Evolutionary conservation across 2,329 filamentous ascomycete species (phyloP).

Genomic region (Gaeumannomyces tritici): DNA sequence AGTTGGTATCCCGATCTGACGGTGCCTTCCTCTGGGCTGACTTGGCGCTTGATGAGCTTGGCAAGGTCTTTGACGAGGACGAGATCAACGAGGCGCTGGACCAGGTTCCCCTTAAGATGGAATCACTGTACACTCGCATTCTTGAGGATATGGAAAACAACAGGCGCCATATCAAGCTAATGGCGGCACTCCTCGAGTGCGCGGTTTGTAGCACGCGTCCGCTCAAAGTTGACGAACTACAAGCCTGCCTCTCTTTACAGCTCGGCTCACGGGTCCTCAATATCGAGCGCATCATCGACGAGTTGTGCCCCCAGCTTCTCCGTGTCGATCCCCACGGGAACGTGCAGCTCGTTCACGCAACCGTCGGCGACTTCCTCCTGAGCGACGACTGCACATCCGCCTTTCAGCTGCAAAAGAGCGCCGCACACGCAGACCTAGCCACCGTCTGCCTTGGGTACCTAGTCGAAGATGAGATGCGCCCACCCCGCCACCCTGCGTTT

Average conservation of each 20-base stretch:
- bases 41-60: constrained; percentile 21
- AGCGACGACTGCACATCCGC: constrained; percentile 12
- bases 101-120: constrained; percentile 23
- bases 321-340: constrained; percentile 19
- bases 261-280: too few species aligned
- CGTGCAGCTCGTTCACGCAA: constrained; percentile 27
- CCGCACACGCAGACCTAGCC: constrained; percentile 21
- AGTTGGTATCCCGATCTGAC: constrained; percentile 22
- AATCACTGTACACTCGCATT: constrained; percentile 20
- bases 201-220: constrained; percentile 13
- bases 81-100: constrained; percentile 21
- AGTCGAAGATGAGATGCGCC: constrained; percentile 21
- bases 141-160: constrained; percentile 19
- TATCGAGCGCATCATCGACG: constrained; percentile 12
- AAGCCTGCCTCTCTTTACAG: not conserved
- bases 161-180: constrained; percentile 12
- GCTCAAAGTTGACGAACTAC: constrained; percentile 14
- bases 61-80: constrained; percentile 15
- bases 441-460: constrained; percentile 23
- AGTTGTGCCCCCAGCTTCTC: constrained; percentile 25
- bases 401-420: constrained; percentile 16
- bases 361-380: constrained; percentile 22
- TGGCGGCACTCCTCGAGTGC: constrained; percentile 15
- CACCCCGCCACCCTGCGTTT: constrained; percentile 15
- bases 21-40: constrained; percentile 26